Conservation (phyloP, 495 filamentous ascomycete genomes). For the Penicillium verhagenii region DNA sequence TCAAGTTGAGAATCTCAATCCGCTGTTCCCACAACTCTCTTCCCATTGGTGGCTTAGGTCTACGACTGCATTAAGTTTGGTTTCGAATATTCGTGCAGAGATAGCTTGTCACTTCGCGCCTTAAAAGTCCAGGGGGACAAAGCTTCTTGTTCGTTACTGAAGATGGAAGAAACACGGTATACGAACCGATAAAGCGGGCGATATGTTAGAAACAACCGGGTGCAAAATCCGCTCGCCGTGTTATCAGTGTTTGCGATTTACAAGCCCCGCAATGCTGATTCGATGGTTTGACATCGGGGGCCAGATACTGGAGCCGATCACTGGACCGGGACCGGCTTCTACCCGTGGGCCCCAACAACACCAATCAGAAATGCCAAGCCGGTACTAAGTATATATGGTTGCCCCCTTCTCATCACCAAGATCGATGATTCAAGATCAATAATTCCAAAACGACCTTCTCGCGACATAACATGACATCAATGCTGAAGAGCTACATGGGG, state of each 20-base stretch:
- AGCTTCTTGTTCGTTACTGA: not conserved
- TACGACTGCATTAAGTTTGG: no score
- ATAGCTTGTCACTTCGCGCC: no score
- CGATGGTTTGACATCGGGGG: not conserved
- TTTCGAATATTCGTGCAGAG: no score
- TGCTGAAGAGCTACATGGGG: constrained; percentile 27
- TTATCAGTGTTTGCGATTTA: not conserved
- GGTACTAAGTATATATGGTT: constrained; percentile 11
- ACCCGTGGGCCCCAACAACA: not conserved
- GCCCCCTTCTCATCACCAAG: not conserved
- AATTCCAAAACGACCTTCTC: not conserved
- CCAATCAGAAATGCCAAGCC: not conserved
- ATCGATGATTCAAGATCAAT: not conserved
- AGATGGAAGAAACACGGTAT: constrained; percentile 5
- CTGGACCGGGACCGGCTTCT: not conserved
- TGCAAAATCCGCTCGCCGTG: constrained; percentile 14
- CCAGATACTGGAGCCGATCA: not conserved
- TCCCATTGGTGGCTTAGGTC: no score
- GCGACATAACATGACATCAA: constrained; percentile 16
- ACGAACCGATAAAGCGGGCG: constrained; percentile 16
- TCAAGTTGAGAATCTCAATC: no score
- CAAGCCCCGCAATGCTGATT: not conserved
- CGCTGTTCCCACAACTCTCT: no score
- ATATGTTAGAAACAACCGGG: constrained; percentile 15
- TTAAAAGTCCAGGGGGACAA: no score